A percentile compares a stretch with the other conserved stretches of the same genome.
Evolutionary conservation across 139 green algal genomes (phyloP).

Genomic region (Chlamydomonas schloesseri): DNA sequence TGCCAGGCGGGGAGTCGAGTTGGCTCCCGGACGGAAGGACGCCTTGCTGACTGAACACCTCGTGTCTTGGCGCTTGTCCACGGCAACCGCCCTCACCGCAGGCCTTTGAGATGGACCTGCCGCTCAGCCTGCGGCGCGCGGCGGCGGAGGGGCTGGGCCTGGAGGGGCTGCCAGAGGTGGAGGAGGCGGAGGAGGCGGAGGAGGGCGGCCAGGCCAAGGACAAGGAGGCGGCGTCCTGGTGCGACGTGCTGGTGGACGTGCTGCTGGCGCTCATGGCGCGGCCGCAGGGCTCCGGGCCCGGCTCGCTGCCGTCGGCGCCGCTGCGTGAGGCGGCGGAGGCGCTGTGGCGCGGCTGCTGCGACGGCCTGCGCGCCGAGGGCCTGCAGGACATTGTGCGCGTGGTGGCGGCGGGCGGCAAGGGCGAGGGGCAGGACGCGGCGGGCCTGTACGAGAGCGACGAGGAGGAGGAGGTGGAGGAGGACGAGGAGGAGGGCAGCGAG

Average conservation of each 20-base stretch:
- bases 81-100: too few species aligned
- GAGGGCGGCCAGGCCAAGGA: conserved; percentile 11
- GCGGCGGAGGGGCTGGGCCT: conserved; percentile 48
- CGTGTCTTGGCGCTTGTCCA: too few species aligned
- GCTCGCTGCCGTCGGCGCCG: conserved; percentile 69
- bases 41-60: too few species aligned
- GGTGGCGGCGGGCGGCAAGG: conserved; percentile 53
- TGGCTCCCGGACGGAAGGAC: too few species aligned
- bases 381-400: conserved; percentile 76
- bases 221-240: conserved; percentile 64
- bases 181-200: conserved; percentile 41
- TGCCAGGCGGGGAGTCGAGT: too few species aligned
- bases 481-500: background rate
- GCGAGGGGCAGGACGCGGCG: conserved; percentile 38
- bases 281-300: background rate
- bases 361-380: conserved; percentile 37
- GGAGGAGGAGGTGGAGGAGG: conserved; percentile 21
- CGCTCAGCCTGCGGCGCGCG: conserved; percentile 57
- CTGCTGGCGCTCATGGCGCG: conserved; percentile 78
- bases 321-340: conserved; percentile 79
- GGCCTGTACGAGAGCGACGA: conserved; percentile 40
- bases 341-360: conserved; percentile 58
- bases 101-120: conserved; percentile 64
- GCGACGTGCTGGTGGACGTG: conserved; percentile 84
- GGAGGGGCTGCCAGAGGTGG: conserved; percentile 30